Base-by-base conservation (phyloP, 106 monocot species). In the Phalaenopsis equestris region DNA sequence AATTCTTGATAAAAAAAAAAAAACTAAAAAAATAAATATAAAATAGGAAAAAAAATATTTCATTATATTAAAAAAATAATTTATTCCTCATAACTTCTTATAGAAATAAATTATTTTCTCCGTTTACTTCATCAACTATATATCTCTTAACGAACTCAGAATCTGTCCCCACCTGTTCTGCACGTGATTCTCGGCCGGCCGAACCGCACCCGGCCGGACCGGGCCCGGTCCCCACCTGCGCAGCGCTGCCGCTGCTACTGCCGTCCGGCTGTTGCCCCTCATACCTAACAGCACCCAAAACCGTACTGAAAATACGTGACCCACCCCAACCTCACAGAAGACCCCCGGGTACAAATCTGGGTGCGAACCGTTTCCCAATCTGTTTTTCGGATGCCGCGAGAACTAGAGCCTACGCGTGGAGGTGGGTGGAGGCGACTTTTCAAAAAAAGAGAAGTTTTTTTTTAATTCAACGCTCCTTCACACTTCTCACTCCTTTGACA, bases 401-500 rank as follows among this genome's bases (percentile, higher is more conserved):
- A 38, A 38, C 68, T 38, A 37, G 70, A 21, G 38, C 70, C 78
- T n/a, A 74, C 74, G 74, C 74, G 74, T 74, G 74, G 42, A 74
- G 9, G n/a, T 45, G 42, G 74, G 42, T 18, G 74, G 74, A 74
- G 74, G 6, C 43, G 74, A 74, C 74, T 74, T 45, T 72, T 74
- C 43, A 14, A 45, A 21, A 74, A n/a, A 42, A n/a, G 11, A 74
- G n/a, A 74, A 18, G 39, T 38, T 30, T 30, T 30, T 30, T 30
- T 30, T 61, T 65, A 21, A 24, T 8, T 23, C 64, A 65, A 74
- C 19, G 41, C 42, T 36, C 2, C 11, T 5, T 55, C 36, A 12
- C 7, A 36, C 49, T 79, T 85, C 88, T 89, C 88, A 36, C 79
- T 79, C 89, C 87, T 87, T 89, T 89, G 89, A 87, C 89, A 78